Percentiles rank a stretch among this genome's conserved stretches.
These are phyloP conservation scores for Macrotyloma uniflorum DNA, from an alignment of 306 rosid species.

Conservation along the genomic window DNA sequence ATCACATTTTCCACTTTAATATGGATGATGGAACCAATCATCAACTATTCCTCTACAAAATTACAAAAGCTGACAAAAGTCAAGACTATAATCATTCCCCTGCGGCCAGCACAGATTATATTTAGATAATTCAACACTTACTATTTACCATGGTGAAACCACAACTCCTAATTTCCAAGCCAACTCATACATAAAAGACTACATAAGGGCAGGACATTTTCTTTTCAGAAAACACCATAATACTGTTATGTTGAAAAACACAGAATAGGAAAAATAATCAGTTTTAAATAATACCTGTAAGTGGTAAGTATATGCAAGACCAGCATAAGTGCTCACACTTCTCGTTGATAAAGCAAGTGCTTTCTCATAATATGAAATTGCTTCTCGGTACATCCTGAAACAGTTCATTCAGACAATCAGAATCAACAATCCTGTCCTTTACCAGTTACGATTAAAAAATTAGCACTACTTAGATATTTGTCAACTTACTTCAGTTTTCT, in stretches of 20 bases:
- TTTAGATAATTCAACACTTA: neutral
- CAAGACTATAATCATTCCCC: constrained; percentile 12
- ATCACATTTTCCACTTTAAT: constrained; percentile 1
- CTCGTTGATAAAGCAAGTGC: constrained; percentile 86
- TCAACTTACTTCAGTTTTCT: constrained; percentile 83
- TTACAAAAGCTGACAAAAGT: constrained; percentile 1
- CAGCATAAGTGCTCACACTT: constrained; percentile 93
- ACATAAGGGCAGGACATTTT: neutral
- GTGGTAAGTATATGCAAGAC: constrained; percentile 94
- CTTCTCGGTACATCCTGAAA: constrained; percentile 77
- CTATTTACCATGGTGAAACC: neutral
- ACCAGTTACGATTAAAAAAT: constrained; percentile 5
- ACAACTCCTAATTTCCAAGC: constrained; percentile 3
- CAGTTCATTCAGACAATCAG: constrained; percentile 28
- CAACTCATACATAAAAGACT: neutral
- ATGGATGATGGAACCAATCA: neutral
- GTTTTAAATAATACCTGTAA: constrained; percentile 62
- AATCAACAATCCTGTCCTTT: constrained; percentile 22
- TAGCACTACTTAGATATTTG: constrained; percentile 24
- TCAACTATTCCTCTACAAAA: constrained; percentile 21
- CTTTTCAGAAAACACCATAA: constrained; percentile 2
- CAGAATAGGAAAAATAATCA: neutral
- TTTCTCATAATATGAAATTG: constrained; percentile 83
- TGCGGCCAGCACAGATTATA: neutral
- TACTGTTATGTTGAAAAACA: neutral